Conservation (phyloP, 306 rosid species). For the Myrica gale region DNA sequence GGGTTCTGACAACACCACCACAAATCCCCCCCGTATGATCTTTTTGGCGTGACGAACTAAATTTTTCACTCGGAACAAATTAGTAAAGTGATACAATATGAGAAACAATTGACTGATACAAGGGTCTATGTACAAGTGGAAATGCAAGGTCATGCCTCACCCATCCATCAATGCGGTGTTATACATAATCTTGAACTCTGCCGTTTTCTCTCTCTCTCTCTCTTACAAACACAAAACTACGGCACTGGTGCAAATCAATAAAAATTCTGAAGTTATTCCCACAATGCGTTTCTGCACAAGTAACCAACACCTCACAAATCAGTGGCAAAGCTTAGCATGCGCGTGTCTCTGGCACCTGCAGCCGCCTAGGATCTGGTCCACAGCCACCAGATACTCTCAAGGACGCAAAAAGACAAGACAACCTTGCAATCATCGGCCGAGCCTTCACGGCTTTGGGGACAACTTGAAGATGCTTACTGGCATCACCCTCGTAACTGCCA, state of each 20-base stretch:
- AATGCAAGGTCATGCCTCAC: conserved; percentile 23
- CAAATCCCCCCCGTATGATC: neutral
- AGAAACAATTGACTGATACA: conserved; percentile 15
- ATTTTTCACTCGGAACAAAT: neutral
- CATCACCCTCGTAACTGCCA: conserved; percentile 35
- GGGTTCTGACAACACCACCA: neutral
- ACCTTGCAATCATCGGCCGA: conserved; percentile 74
- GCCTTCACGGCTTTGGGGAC: conserved; percentile 53
- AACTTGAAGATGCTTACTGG: conserved; percentile 57
- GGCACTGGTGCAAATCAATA: conserved; percentile 31
- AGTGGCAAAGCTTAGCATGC: conserved; percentile 60
- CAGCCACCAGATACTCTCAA: conserved; percentile 62
- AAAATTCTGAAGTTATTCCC: conserved; percentile 38
- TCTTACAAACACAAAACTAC: conserved; percentile 47
- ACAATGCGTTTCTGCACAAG: conserved; percentile 39
- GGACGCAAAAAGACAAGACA: conserved; percentile 81
- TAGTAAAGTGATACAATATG: too few relatives aligned
- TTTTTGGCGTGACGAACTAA: too few relatives aligned
- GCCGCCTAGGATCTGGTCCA: conserved; percentile 55
- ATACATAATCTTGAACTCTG: conserved; percentile 34
- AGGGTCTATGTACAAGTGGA: conserved; percentile 16
- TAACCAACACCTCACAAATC: conserved; percentile 30
- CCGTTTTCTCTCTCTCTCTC: conserved; percentile 25
- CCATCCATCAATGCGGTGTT: conserved; percentile 19
- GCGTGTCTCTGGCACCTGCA: conserved; percentile 82